These are phyloP conservation scores for Blastobotrys indianensis DNA, from an alignment of 1,139 yeast species.

Conservation along the genomic window DNA sequence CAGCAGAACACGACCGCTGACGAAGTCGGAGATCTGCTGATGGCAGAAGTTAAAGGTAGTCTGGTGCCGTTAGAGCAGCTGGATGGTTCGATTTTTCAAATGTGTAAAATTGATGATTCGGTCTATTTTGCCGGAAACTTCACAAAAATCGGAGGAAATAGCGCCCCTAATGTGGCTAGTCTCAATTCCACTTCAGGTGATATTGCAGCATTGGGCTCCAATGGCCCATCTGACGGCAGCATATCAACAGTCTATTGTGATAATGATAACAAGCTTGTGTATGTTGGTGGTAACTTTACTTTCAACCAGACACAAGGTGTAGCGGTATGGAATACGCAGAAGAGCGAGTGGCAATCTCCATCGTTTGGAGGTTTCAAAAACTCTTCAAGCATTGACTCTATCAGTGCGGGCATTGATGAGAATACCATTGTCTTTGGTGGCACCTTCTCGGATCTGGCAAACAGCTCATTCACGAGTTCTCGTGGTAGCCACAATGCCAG, in stretches of 20 bases:
- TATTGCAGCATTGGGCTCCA: slow-evolving; percentile 38
- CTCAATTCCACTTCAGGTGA: slow-evolving; percentile 46
- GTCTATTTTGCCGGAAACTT: slow-evolving; percentile 45
- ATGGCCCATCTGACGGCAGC: slow-evolving; percentile 42
- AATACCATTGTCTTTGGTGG: slow-evolving; percentile 75
- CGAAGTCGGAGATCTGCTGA: slow-evolving; percentile 20
- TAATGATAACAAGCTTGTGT: slow-evolving; percentile 46
- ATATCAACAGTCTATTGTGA: slow-evolving; percentile 50
- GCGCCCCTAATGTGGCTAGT: slow-evolving; percentile 48
- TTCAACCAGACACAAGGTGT: slow-evolving; percentile 55
- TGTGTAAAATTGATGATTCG: slow-evolving; percentile 37
- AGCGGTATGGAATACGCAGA: slow-evolving; percentile 55
- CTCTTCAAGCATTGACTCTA: slow-evolving; percentile 58
- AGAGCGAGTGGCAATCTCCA: slow-evolving; percentile 42
- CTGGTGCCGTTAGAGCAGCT: slow-evolving; percentile 20
- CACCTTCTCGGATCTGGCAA: slow-evolving; percentile 56
- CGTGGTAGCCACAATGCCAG: slow-evolving; percentile 6
- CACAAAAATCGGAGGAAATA: slow-evolving; percentile 34
- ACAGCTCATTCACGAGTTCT: slow-evolving; percentile 29
- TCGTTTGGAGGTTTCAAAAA: slow-evolving; percentile 76
- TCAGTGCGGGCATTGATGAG: slow-evolving; percentile 40
- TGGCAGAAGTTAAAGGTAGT: slow-evolving; percentile 21
- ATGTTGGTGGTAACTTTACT: slow-evolving; percentile 75
- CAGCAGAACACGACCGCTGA: slow-evolving; percentile 32
- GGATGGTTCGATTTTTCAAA: slow-evolving; percentile 32